Base-by-base conservation (phyloP, 2,329 filamentous ascomycete genomes). In the Chaetothyriales sp. region DNA sequence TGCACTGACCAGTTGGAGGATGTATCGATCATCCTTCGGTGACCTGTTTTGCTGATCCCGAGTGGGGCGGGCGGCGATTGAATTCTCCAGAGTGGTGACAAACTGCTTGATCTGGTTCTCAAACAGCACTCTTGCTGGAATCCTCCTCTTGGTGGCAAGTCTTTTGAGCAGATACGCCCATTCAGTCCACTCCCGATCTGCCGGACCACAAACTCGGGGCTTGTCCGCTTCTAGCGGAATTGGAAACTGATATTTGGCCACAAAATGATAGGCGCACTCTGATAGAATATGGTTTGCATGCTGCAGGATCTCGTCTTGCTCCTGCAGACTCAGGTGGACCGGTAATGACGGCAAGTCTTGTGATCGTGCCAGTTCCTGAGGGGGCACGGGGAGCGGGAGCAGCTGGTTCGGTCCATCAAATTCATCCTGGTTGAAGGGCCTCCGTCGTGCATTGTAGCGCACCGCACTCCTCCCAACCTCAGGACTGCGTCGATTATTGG, bases 101-200 rank as follows among this genome's bases (percentile, higher is more conserved):
- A 93, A 81, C 67, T 92, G 86, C 70, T 90, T 92, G 69, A 93
- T 93, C 69, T 93, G 86, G 53, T 85, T 84, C 65, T 92, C 86
- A 72, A 90, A 92, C 44, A 93, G 72, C 18, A 92, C 84, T 51
- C 86, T 76, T 46, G 86, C 84, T 5, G 86, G 86, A 59, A 93
- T 90, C 55, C 86, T 80, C 58, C 86, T 78, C 70, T 90, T 92
- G 32, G 86, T 93, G 28, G 86, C 86, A 52, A 93, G 76, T 47
- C 86, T 77, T 69, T 92, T 92, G 59, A 93, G 73, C 52, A 93
- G 76, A 66, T 89, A 87, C 51, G 90, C 86, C 86, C 86, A 93
- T 69, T 93, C 86, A 45, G 85, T 90, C 86, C 86, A 93, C 66
- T 92, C 86, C 55, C 85, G 77, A 67, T 89, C 85, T 61, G 81